Evolutionary conservation across 2,329 filamentous ascomycete genomes (phyloP).

Genomic region (Raffaelea deltoideospora): DNA sequence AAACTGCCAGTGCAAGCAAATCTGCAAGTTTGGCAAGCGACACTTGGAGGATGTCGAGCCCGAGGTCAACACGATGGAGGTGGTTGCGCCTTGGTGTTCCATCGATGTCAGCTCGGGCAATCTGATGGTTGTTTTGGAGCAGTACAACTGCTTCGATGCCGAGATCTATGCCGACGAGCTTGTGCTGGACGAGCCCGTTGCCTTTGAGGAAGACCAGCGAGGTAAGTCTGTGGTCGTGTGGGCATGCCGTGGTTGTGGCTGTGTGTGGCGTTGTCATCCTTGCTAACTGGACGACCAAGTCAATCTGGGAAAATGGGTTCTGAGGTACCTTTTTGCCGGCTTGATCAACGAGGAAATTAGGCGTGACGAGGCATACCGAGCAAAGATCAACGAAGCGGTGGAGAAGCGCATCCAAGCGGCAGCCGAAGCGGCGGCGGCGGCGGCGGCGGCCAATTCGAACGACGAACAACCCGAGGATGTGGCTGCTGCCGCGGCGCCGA

Average conservation of each 20-base stretch:
- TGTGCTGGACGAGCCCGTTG: conserved; percentile 53
- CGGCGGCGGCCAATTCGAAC: conserved; percentile 18
- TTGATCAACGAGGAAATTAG: conserved; percentile 82
- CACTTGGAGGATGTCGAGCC: conserved; percentile 86
- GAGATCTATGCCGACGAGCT: conserved; percentile 94
- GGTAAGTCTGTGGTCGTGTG: too few relatives aligned
- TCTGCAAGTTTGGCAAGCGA: conserved; percentile 85
- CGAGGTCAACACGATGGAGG: conserved; percentile 74
- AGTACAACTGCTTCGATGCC: conserved; percentile 92
- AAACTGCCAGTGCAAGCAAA: conserved; percentile 65
- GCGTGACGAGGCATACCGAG: conserved; percentile 61
- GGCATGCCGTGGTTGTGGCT: conserved; percentile 7
- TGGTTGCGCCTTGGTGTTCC: conserved; percentile 89
- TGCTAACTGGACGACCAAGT: conserved; percentile 42
- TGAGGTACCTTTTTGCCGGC: conserved; percentile 80
- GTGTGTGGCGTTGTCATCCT: conserved; percentile 1
- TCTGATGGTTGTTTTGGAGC: conserved; percentile 78
- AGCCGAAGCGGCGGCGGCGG: conserved; percentile 35
- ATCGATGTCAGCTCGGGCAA: conserved; percentile 88
- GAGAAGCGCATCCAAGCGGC: conserved; percentile 42
- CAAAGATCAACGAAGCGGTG: conserved; percentile 46
- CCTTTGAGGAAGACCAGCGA: conserved; percentile 85
- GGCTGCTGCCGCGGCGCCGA: too few relatives aligned
- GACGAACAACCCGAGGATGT: too few relatives aligned
- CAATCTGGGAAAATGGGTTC: conserved; percentile 91